Base-by-base conservation (phyloP, 106 monocot genomes). In the Dactylorhiza incarnata region DNA sequence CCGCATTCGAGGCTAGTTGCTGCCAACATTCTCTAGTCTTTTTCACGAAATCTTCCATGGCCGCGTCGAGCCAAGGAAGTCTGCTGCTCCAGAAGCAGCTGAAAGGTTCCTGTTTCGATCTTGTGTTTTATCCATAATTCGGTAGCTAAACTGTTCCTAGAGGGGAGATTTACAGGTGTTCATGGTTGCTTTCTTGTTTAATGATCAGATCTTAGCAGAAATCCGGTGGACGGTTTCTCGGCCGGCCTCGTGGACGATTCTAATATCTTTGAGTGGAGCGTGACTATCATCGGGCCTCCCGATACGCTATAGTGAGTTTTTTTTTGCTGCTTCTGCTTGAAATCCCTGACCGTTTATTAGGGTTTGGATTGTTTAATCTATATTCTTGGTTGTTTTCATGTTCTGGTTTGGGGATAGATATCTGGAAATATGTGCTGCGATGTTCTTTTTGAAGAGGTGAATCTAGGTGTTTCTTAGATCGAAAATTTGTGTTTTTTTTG, bases 241-340 rank as follows among this genome's bases (percentile, higher is more conserved):
- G 91, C 91, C 46, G 88, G 91, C 19, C 74, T 91, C 23, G 88
- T 88, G 14, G 86, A 84, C 49, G 91, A 91, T 62, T 80, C 73
- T 82, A 88, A 91, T 72, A 75, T 91, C 46, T 91, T 91, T 69
- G 88, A 88, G 79, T 91, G 91, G 91, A 83, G 77, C 79, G 91
- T 91, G 47, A 91, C 91, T 10, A 86, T 91, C 75, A 91, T 91
- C 72, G 91, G 88, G 6, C 91, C 91, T 10, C 88, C 91, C 5
- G 91, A 91, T 59, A 91, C 91, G 24, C 84, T 92, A 2, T 89
- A 92, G 88, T 89, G 73, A 84, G 91, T 82, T 25, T 20, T 59
- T 68, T 7, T 19, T 75, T 50, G 37, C 1, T 37, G 37, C 37
- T 37, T 37, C 37, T 37, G 3, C 37, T 37, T 37, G 37, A 37